Base-by-base conservation (phyloP, 192 early-diverging fungal genomes). In the Chytriomyces sp. region DNA sequence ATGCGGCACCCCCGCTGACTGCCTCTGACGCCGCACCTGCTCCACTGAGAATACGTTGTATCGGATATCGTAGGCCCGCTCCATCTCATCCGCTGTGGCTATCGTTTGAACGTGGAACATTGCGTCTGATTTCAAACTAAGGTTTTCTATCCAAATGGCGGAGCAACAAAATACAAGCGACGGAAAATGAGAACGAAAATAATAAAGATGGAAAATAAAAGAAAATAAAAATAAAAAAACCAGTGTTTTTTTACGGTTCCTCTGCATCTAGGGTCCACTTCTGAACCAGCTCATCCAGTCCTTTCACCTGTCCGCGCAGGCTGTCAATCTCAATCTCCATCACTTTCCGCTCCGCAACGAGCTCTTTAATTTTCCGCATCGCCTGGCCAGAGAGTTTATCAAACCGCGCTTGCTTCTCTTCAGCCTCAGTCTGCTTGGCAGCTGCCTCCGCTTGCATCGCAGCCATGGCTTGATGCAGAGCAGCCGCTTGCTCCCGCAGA, bases 311-410 rank as follows among this genome's bases (percentile, higher is more conserved):
- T 7, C n/a, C 60, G 26, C 74, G 61, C 60, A 81, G 66, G 8
- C 69, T 63, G 18, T 83, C 76, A 16, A 83, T 63, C 69, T 81
- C 75, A 28, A 83, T 72, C 67, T 83, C 80, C 76, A 86, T 68
- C 24, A 83, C 65, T 23, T 81, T 77, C 50, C 80, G 26, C 64
- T 86, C 85, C 45, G 74, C 73, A 48, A 86, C 64, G 18, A 86
- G 60, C 79, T 88, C 84, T 70, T 84, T 84, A 60, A 88, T 86
- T 80, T 86, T 86, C 62, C 76, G 76, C 61, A 75, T 82, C 7
- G 86, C 84, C 64, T 79, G 77, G 11, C 57, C 83, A 23, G 69
- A 70, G 35, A 86, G 66, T 64, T 70, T 69, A 43, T 88, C 83
- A 80, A 84, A 88, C 72, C 75, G 69, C 6, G 60, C 62, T 64